These are phyloP conservation scores for Pseudogymnoascus verrucosus DNA, from an alignment of 2,329 filamentous ascomycete species.

Conservation along the genomic window DNA sequence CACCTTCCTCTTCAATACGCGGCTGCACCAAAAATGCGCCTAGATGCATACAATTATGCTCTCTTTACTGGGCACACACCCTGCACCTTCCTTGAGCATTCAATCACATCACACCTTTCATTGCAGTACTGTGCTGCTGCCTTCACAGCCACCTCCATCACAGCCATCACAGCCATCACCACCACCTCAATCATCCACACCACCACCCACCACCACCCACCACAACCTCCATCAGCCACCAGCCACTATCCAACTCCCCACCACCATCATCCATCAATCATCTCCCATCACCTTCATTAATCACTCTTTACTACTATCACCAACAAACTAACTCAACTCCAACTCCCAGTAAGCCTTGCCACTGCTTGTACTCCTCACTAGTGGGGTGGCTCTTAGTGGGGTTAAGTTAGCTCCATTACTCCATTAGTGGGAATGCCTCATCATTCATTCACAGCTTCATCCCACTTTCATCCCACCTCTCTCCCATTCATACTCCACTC, in stretches of 20 bases:
- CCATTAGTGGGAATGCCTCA: not conserved
- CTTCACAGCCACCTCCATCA: not conserved
- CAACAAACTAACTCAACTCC: no score
- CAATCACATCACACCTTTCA: not conserved
- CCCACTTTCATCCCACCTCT: not conserved
- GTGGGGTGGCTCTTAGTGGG: no score
- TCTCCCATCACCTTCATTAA: not conserved
- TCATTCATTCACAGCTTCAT: not conserved
- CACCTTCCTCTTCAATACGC: not conserved
- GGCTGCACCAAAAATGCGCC: not conserved
- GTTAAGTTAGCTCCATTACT: no score
- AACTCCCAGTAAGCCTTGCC: not conserved
- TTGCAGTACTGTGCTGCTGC: no score
- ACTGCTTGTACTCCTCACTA: not conserved
- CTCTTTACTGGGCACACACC: not conserved
- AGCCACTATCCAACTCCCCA: no score
- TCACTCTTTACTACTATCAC: not conserved
- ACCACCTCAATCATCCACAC: not conserved
- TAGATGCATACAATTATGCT: not conserved
- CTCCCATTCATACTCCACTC: not conserved
- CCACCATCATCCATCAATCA: not conserved
- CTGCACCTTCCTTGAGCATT: not conserved
- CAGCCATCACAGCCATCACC: not conserved
- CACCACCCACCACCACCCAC: not conserved
- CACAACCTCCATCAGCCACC: not conserved